Conservation (phyloP, 2,329 filamentous ascomycete genomes). For the Bretziella fagacearum region DNA sequence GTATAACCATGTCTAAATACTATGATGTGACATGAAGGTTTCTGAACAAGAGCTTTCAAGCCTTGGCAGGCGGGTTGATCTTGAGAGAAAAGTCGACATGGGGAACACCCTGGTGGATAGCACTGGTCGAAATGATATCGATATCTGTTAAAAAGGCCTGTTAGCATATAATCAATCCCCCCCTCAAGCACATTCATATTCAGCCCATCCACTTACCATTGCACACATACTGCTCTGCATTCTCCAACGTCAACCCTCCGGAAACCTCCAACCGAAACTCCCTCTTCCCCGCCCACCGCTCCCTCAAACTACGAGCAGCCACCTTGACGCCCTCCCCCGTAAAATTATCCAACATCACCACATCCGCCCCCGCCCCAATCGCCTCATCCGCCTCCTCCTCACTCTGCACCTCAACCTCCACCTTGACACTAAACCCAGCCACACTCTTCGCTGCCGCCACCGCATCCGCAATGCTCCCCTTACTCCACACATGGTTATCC, state of each 20-base stretch:
- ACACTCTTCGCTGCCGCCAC: slow-evolving; percentile 69
- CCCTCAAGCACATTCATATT: not conserved
- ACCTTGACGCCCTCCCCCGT: slow-evolving; percentile 57
- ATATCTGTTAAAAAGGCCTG: slow-evolving; percentile 41
- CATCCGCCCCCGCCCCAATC: slow-evolving; percentile 75
- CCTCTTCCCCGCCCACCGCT: slow-evolving; percentile 57
- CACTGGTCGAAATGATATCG: slow-evolving; percentile 90
- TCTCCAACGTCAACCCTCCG: slow-evolving; percentile 71
- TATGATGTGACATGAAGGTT: not conserved
- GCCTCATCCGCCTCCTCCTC: slow-evolving; percentile 83
- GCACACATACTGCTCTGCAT: slow-evolving; percentile 67
- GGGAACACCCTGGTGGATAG: slow-evolving; percentile 86
- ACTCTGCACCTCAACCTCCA: slow-evolving; percentile 83
- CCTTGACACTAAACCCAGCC: slow-evolving; percentile 79
- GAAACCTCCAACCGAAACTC: slow-evolving; percentile 81
- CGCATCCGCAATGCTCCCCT: slow-evolving; percentile 69
- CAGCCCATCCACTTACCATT: slow-evolving; percentile 43
- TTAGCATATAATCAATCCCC: slow-evolving; percentile 15
- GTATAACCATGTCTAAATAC: not conserved
- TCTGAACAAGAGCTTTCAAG: not conserved
- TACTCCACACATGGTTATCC: slow-evolving; percentile 95
- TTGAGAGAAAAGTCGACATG: slow-evolving; percentile 96
- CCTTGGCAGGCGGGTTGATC: slow-evolving; percentile 30
- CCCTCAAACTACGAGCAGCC: slow-evolving; percentile 59
- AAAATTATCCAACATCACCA: slow-evolving; percentile 98